Percentiles rank a stretch among this genome's conserved stretches.
These are phyloP conservation scores for Sorghum bicolor DNA, from an alignment of 176 grass and related monocot species.

Conservation along the genomic window Sorghum_bicolor_NCBIv3 NC_012879.2:13565501-13566000, in stretches of 20 bases:
- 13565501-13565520: no score
- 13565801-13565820: not conserved
- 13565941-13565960: not conserved
- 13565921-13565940: not conserved
- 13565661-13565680: no score
- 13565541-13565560: no score
- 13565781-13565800: not conserved
- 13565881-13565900: not conserved
- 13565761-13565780: not conserved
- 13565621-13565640: no score
- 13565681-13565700: no score
- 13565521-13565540: no score
- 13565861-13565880: not conserved
- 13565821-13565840: not conserved
- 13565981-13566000: not conserved
- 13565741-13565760: not conserved
- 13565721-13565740: no score
- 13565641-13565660: no score
- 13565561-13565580: no score
- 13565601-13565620: no score
- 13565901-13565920: not conserved
- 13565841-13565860: not conserved
- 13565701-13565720: no score
- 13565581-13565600: no score
- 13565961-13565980: not conserved